phyloP scores from a whole-genome alignment of 1,139 yeast species.

The Scheffersomyces cryptocercus region DNA sequence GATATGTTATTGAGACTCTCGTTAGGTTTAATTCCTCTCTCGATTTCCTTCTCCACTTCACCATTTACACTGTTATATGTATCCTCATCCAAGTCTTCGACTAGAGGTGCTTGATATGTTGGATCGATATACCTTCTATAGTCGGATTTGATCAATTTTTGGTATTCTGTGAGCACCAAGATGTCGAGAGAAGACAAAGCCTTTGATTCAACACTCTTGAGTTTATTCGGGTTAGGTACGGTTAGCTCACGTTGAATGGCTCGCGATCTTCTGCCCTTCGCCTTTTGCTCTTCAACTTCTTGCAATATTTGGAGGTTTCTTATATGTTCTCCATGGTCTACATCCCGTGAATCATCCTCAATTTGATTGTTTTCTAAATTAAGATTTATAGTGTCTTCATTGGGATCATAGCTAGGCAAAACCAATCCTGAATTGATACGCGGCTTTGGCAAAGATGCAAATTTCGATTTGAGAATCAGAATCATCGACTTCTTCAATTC shows the following conservation, averaged over 20 bases:
- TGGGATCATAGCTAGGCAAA: conserved; percentile 26
- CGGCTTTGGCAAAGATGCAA: conserved; percentile 32
- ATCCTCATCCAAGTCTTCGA: conserved; percentile 46
- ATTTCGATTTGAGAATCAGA: conserved; percentile 17
- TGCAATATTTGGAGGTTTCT: conserved; percentile 26
- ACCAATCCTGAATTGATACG: conserved; percentile 21
- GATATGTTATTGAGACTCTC: background rate
- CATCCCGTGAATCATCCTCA: background rate
- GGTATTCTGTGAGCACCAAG: conserved; percentile 38
- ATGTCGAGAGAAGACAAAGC: conserved; percentile 8
- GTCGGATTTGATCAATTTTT: conserved; percentile 49
- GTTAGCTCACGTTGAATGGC: conserved; percentile 52
- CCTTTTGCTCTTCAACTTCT: conserved; percentile 29
- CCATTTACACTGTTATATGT: conserved; percentile 22
- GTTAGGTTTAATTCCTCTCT: background rate
- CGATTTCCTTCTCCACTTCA: conserved; percentile 29
- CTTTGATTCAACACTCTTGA: conserved; percentile 12
- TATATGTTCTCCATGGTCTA: conserved; percentile 24
- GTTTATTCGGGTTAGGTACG: conserved; percentile 40
- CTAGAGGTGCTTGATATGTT: conserved; percentile 18
- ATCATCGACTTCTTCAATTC: conserved; percentile 33
- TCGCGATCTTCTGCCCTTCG: conserved; percentile 44
- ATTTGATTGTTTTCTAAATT: conserved; percentile 3
- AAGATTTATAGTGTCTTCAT: conserved; percentile 21
- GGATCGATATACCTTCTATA: conserved; percentile 33